Base-by-base conservation (phyloP, 2,329 filamentous ascomycete species). In the Ceratocystis cacaofunesta region DNA sequence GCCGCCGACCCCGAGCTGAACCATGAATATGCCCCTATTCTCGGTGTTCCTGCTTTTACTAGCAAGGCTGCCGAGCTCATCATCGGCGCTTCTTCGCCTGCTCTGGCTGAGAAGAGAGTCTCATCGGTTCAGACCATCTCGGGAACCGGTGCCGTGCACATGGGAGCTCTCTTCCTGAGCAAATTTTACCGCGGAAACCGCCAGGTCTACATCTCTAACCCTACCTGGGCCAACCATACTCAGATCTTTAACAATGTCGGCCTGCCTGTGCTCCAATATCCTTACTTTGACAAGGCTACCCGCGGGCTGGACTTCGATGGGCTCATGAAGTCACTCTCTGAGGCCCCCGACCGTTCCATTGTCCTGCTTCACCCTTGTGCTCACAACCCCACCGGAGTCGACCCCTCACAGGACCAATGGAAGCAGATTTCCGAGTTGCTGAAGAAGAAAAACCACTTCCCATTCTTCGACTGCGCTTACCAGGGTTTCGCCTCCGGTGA, bases 191-290 rank as follows among this genome's bases (percentile, higher is more conserved):
- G 80, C 72, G 81, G 82, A 73, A 84, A 82, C 77, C 87, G 84
- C 70, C 84, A 86, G 67, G 84, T 95, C 77, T 96, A 96, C 82
- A 81, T 97, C 75, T 96, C 91, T 72, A 89, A 88, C 76, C 94
- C 94, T 64, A 99, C 94, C 68, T 99, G 94, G 94, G 91, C 89
- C 70, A 99, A 99, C 80, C 94, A 99, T 85, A 87, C 95, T 79
- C 94, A 97, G 77, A 96, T 99, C 81, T 96, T 99, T 80, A 84
- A 81, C 76, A 97, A 97, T 74, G 91, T 96, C 73, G 82, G 83
- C 71, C 80, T 97, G 36, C 78, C 84, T 43, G 84, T 90, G 71
- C 86, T 86, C 70, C 84, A 84, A 70, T 99, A 99, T 79, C 94
- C 92, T 62, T 99, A 99, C 82, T 99, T 96, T 79, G 87, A 86